Conservation (phyloP, 192 early-diverging fungal species). For the Coemansia sp. region DNA sequence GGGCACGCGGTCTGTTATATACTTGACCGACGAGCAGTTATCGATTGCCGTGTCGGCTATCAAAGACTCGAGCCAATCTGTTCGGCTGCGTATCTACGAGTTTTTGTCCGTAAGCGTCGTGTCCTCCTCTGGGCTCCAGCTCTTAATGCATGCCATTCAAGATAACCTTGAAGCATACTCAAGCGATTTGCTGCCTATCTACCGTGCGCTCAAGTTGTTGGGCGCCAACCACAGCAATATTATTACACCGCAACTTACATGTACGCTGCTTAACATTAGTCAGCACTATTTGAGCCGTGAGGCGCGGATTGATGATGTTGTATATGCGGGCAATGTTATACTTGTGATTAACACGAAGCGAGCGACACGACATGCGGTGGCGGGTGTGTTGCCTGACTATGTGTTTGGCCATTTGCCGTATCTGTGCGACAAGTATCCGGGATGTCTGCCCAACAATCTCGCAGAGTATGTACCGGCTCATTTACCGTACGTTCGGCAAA, state of each 20-base stretch:
- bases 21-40: slow-evolving; percentile 72
- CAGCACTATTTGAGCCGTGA: slow-evolving; percentile 69
- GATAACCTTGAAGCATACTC: slow-evolving; percentile 66
- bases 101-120: slow-evolving; percentile 61
- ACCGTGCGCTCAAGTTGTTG: slow-evolving; percentile 62
- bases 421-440: slow-evolving; percentile 64
- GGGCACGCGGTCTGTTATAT: slow-evolving; percentile 56
- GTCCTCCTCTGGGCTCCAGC: slow-evolving; percentile 18
- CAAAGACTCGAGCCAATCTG: slow-evolving; percentile 67
- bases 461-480: slow-evolving; percentile 20
- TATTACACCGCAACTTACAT: slow-evolving; percentile 48
- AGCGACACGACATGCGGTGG: slow-evolving; percentile 53
- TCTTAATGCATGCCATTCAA: slow-evolving; percentile 60
- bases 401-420: slow-evolving; percentile 74
- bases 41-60: slow-evolving; percentile 70
- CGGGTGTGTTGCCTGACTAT: slow-evolving; percentile 65
- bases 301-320: slow-evolving; percentile 63
- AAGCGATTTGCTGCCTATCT: slow-evolving; percentile 69
- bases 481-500: slow-evolving; percentile 27
- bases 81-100: slow-evolving; percentile 71
- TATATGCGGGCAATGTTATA: slow-evolving; percentile 71
- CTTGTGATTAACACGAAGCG: slow-evolving; percentile 75
- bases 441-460: slow-evolving; percentile 32
- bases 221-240: slow-evolving; percentile 60
- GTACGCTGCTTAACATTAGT: slow-evolving; percentile 64